Conservation (phyloP, 345 rosid species). For the Camelina sativa region DNA sequence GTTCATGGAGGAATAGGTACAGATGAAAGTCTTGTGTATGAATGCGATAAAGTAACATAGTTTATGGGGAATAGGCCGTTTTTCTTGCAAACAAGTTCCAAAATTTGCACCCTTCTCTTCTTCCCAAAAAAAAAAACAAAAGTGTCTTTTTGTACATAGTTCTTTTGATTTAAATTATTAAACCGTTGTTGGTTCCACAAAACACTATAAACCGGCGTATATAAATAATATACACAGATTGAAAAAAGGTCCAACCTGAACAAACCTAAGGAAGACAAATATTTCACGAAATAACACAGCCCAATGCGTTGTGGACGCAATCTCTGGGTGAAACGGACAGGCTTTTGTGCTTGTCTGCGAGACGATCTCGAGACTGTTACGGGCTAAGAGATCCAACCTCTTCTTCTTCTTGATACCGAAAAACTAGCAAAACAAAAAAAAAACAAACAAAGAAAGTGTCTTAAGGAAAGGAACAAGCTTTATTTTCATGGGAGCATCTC, state of each 20-base stretch:
- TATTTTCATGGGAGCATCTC: no score
- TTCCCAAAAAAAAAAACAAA: neutral
- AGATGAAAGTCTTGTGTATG: no score
- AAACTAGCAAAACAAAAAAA: neutral
- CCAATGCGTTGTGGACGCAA: neutral
- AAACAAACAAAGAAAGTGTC: neutral
- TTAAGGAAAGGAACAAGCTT: neutral
- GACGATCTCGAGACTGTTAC: conserved; percentile 6
- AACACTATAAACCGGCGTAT: conserved; percentile 24
- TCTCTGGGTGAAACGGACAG: neutral
- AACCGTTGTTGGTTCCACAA: conserved; percentile 31
- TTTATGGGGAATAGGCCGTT: no score
- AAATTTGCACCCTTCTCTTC: neutral
- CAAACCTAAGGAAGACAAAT: conserved; percentile 16
- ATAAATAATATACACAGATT: conserved; percentile 33
- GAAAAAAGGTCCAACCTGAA: conserved; percentile 35
- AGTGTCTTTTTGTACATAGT: conserved; percentile 29
- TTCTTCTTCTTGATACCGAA: conserved; percentile 7
- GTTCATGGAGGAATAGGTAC: no score
- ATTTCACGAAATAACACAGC: conserved; percentile 22
- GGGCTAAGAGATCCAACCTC: conserved; percentile 5
- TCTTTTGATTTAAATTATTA: conserved; percentile 3
- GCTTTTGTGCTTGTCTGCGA: conserved; percentile 15
- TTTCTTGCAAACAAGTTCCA: conserved; percentile 5
- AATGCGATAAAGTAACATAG: no score